Evolutionary conservation across 179 eudicot genomes (phyloP), one percentile per base, ranked within the genome.

Genomic region (Spergularia azorica): DNA sequence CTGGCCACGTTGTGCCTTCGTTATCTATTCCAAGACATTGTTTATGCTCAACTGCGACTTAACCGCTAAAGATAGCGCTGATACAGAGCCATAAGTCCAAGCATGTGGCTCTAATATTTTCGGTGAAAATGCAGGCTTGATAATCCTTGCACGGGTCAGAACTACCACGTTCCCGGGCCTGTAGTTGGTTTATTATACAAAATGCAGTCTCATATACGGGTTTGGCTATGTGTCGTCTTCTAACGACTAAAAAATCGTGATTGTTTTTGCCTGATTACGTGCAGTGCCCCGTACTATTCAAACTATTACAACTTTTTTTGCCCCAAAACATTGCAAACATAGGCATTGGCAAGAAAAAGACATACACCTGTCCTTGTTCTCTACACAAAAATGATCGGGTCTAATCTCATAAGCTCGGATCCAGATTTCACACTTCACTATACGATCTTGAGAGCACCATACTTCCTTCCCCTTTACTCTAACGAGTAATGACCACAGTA

Each of bases 181-280:
- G 0, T 48, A 0, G 5, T 43, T 6, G 20, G 1, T 26, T 26
- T 26, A 67, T 18, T 48, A 43, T 18, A 9, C 21, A 67, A 56
- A 32, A n/a, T 64, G 50, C 71, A 46, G 9, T 6, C 36, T 67
- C 38, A 46, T 67, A 43, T 67, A 46, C 36, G 71, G 71, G 15
- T 67, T 67, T 46, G 71, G 71, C 0, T 67, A 67, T 17, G 71
- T 67, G 36, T 67, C 71, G 3, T 43, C 71, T 18, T 56, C 46
- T 9, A 16, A 67, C 9, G 71, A 67, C 56, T 67, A 67, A 38
- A 67, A 67, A 36, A 55, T 67, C 10, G 71, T 67, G 17, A 67
- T 67, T 11, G 16, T 67, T 2, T 2, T 26, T 26, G 32, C 32
- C 32, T 26, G 32, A 26, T 26, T 26, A 26, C 32, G 32, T 26